These are phyloP conservation scores for Cordyceps javanica DNA, from an alignment of 2,329 filamentous ascomycete species.

Conservation along the genomic window DNA sequence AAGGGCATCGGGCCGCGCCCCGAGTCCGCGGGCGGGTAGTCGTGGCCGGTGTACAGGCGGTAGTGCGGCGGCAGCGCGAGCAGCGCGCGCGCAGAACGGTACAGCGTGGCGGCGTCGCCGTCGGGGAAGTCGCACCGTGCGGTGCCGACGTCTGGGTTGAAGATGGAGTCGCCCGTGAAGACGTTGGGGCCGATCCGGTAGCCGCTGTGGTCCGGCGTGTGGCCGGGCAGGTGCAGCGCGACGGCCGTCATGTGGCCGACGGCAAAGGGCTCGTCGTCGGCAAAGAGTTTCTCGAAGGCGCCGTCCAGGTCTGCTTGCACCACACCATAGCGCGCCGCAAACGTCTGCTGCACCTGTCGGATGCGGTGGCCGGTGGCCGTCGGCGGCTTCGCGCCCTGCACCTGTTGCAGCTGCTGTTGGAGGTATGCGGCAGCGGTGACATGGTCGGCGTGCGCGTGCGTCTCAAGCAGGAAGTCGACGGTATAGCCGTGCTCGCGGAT, in stretches of 20 bases:
- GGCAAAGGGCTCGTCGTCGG: constrained; percentile 46
- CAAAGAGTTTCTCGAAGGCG: constrained; percentile 47
- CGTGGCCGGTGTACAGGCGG: constrained; percentile 49
- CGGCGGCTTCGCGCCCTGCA: constrained; percentile 29
- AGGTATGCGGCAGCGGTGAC: constrained; percentile 54
- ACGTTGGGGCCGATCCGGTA: constrained; percentile 37
- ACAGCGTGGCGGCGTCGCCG: constrained; percentile 39
- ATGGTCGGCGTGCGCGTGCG: constrained; percentile 57
- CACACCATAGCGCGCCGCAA: constrained; percentile 44
- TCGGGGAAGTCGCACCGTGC: constrained; percentile 51
- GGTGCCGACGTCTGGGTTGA: constrained; percentile 45
- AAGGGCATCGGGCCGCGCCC: constrained; percentile 31
- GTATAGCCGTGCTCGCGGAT: constrained; percentile 39
- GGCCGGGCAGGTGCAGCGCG: constrained; percentile 51
- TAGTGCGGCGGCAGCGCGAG: constrained; percentile 36
- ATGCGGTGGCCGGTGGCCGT: constrained; percentile 33
- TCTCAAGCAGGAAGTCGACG: constrained; percentile 51
- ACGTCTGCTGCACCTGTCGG: constrained; percentile 41
- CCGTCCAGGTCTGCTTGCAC: constrained; percentile 32
- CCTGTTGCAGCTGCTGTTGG: constrained; percentile 34
- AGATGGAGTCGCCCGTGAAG: constrained; percentile 49
- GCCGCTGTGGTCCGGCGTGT: constrained; percentile 55
- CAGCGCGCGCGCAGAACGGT: constrained; percentile 35
- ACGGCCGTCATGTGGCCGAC: constrained; percentile 41
- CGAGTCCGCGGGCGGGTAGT: constrained; percentile 38